Conservation (phyloP, 164 flowering plant genomes). For the Echeveria elegans region DNA sequence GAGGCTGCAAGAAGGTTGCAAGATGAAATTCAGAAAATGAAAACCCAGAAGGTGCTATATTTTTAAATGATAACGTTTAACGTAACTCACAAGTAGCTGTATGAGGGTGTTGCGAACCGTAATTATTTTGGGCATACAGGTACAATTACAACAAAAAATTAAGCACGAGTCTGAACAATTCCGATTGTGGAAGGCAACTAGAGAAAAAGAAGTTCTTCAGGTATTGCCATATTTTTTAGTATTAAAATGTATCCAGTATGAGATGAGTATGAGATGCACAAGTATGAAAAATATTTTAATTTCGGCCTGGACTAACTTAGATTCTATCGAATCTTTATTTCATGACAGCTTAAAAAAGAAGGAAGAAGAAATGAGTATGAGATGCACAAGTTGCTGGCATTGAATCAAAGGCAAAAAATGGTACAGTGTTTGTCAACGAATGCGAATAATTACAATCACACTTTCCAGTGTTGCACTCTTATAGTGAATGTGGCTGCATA, state of each 20-base stretch:
- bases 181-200: slow-evolving; percentile 82
- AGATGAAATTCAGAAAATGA: slow-evolving; percentile 95
- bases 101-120: too few species aligned
- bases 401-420: slow-evolving; percentile 96
- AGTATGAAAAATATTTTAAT: neutral
- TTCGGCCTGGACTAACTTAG: neutral
- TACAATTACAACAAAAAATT: slow-evolving; percentile 93
- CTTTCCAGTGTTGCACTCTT: neutral
- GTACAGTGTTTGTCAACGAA: slow-evolving; percentile 22
- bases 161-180: slow-evolving; percentile 98
- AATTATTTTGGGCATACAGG: slow-evolving; percentile 30
- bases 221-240: slow-evolving; percentile 37
- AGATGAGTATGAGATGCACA: too few species aligned
- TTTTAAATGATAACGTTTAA: too few species aligned
- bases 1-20: slow-evolving; percentile 88
- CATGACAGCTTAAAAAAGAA: slow-evolving; percentile 85
- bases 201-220: slow-evolving; percentile 98
- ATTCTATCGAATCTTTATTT: neutral
- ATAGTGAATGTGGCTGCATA: slow-evolving; percentile 15
- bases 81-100: neutral
- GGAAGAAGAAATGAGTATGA: slow-evolving; percentile 97
- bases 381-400: slow-evolving; percentile 91
- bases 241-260: too few species aligned
- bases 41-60: slow-evolving; percentile 67
- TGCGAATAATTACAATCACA: neutral